phyloP scores from a whole-genome alignment of 1,284 basidiomycete species.

The Heliocybe sulcata region DNA sequence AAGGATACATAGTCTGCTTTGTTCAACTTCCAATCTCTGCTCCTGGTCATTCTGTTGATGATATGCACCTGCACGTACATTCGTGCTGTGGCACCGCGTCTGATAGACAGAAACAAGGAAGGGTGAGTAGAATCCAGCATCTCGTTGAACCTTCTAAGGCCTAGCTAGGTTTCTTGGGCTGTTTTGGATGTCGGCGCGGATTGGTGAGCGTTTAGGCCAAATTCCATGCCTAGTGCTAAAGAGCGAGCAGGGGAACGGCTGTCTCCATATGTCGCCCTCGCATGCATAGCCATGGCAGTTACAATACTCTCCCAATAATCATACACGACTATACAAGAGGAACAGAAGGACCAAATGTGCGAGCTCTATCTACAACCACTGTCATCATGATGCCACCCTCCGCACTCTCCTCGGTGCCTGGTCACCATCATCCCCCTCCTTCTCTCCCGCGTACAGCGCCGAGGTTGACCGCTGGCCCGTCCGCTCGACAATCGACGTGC shows the following conservation, averaged over 20 bases:
- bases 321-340: not conserved
- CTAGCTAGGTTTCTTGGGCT: constrained; percentile 71
- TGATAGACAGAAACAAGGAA: constrained; percentile 92
- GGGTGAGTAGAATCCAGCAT: constrained; percentile 50
- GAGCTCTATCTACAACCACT: too few relatives aligned
- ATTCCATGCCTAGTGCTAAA: not conserved
- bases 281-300: constrained; percentile 43
- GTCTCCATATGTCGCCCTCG: constrained; percentile 62
- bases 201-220: constrained; percentile 49
- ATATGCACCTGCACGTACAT: constrained; percentile 98
- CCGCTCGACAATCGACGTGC: constrained; percentile 85
- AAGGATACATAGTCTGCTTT: constrained; percentile 97
- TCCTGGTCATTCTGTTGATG: constrained; percentile 87
- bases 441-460: constrained; percentile 23
- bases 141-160: not conserved
- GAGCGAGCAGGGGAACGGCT: constrained; percentile 45
- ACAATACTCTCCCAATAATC: constrained; percentile 23
- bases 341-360: not conserved
- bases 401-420: not conserved
- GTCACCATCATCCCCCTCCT: constrained; percentile 8
- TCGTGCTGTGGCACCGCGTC: constrained; percentile 79
- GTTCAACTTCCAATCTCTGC: constrained; percentile 95
- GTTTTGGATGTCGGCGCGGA: constrained; percentile 91
- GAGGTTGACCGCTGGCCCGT: constrained; percentile 56
- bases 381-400: not conserved